These are phyloP conservation scores for Martiniozyma asiatica DNA, from an alignment of 1,139 yeast genomes.

Conservation along the genomic window DNA sequence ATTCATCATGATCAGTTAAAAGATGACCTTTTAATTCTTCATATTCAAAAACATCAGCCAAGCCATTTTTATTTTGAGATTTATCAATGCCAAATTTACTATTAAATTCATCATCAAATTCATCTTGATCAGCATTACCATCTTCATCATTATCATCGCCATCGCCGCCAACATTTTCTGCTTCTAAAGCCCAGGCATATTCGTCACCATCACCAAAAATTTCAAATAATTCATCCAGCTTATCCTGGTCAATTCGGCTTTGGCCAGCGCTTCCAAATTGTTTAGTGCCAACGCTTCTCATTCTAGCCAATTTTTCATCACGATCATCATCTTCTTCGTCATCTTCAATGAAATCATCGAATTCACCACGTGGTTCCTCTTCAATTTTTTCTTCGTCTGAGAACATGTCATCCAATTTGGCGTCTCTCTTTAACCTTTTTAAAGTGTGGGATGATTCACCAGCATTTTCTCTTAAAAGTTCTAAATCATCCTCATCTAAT, in stretches of 20 bases:
- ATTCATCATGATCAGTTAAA: constrained; percentile 87
- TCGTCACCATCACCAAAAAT: constrained; percentile 96
- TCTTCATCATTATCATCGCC: constrained; percentile 33
- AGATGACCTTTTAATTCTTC: constrained; percentile 83
- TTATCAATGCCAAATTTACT: too few relatives aligned
- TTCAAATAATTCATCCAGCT: constrained; percentile 84
- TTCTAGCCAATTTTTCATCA: constrained; percentile 27
- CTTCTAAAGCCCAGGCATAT: constrained; percentile 95
- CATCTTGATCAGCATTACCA: constrained; percentile 37
- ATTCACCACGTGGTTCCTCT: constrained; percentile 50
- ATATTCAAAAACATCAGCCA: constrained; percentile 89
- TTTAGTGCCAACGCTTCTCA: constrained; percentile 23
- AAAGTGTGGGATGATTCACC: constrained; percentile 57
- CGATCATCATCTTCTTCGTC: constrained; percentile 75
- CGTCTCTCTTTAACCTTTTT: constrained; percentile 82
- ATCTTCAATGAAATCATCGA: constrained; percentile 94
- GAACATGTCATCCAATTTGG: constrained; percentile 75
- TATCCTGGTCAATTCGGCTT: constrained; percentile 66
- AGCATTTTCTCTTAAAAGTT: constrained; percentile 77
- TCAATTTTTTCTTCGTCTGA: constrained; percentile 53
- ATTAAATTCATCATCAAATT: too few relatives aligned
- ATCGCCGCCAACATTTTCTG: constrained; percentile 53
- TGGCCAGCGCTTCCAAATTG: constrained; percentile 19
- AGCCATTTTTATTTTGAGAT: constrained; percentile 28
- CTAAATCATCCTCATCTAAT: constrained; percentile 90